Base-by-base conservation (phyloP, 192 early-diverging fungal genomes). In the Podila epigama region DNA sequence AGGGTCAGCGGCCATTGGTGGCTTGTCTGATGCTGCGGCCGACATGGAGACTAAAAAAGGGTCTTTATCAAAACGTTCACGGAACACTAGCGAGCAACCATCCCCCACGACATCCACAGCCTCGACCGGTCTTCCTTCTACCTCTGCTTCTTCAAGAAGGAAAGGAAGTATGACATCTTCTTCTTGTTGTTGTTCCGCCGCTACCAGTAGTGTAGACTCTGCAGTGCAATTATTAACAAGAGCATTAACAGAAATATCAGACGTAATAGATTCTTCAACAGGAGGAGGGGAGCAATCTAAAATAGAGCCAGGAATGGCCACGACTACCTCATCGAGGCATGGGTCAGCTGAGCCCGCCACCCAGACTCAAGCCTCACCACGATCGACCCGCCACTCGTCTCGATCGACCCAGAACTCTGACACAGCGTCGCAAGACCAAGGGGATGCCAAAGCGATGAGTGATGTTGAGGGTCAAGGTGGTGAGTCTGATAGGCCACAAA, bases 351-450 rank as follows among this genome's bases (percentile, higher is more conserved):
- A 77, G 25, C 66, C 56, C 15, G n/a, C n/a, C n/a, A n/a, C n/a
- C n/a, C n/a, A n/a, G n/a, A 29, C 52, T 27, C 52, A 27, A 28
- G 32, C 66, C 12, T 77, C 73, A 42, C 73, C 73, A 2, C 66
- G 73, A 11, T 77, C 73, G 29, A 77, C 73, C 18, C 73, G 73
- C 36, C 73, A 77, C 29, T 77, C 73, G 2, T 63, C 34, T 32
- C 73, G 73, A 4, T 54, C 52, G 29, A 33, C 29, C 52, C 22
- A 31, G 52, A 33, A 18, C 29, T 16, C 29, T 6, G 56, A 61
- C 37, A 53, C 40, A 5, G 60, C 66, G 40, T n/a, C 48, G 12
- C 27, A 64, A 32, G 71, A 75, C 20, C 51, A 11, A 40, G 53
- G 60, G 25, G 59, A 59, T 15, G 63, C 59, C 36, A 35, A 20